Percentiles rank a stretch among this genome's conserved stretches.
Evolutionary conservation across 2,329 filamentous ascomycete genomes (phyloP).

Genomic region (Aspergillus fructus): DNA sequence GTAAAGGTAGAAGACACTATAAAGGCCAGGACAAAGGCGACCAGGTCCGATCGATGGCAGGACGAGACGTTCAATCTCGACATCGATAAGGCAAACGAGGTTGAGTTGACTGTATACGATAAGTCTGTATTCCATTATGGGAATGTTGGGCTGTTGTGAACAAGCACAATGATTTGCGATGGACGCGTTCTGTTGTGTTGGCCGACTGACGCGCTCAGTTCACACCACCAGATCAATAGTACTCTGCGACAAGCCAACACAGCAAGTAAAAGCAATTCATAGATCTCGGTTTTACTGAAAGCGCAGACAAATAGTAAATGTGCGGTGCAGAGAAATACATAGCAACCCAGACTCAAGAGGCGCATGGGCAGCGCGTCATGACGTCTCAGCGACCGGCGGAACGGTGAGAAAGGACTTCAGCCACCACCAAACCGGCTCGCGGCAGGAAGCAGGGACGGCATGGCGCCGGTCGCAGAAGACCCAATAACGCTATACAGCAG

Average conservation of each 20-base stretch:
- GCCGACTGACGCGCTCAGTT: conserved; percentile 27
- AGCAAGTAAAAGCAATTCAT: neutral
- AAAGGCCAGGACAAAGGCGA: no score
- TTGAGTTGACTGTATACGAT: no score
- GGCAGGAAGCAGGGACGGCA: conserved; percentile 6
- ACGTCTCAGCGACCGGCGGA: conserved; percentile 25
- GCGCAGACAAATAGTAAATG: neutral
- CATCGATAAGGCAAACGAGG: no score
- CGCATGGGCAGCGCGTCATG: conserved; percentile 29
- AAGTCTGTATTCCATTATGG: neutral
- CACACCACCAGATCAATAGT: conserved; percentile 16
- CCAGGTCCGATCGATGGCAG: no score
- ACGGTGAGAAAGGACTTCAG: conserved; percentile 20
- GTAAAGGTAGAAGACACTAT: no score
- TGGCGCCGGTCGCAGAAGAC: neutral
- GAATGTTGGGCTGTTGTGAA: conserved; percentile 12
- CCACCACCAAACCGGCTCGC: conserved; percentile 15
- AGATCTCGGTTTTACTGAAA: conserved; percentile 5
- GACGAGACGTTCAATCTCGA: no score
- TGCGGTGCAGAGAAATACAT: neutral
- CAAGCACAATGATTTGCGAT: conserved; percentile 8
- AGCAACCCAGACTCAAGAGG: conserved; percentile 1
- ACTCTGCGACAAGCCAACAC: neutral
- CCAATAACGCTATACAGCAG: conserved; percentile 1
- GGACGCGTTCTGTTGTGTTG: conserved; percentile 24